Conservation (phyloP, 441 rosid genomes). For the Gossypium davidsonii region DNA sequence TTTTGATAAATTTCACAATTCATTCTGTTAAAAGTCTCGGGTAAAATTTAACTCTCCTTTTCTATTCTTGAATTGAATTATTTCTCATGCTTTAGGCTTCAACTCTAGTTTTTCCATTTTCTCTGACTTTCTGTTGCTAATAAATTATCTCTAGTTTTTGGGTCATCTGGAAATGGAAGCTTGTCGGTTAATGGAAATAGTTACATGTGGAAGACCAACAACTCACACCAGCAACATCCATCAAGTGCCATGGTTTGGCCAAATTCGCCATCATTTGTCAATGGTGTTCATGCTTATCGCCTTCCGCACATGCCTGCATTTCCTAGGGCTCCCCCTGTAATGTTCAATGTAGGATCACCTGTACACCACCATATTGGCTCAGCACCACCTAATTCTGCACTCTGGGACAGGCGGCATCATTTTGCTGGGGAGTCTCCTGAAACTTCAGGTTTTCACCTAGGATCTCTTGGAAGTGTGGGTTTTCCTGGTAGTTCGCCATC, state of each 20-base stretch:
- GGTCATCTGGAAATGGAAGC: constrained; percentile 57
- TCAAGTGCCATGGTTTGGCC: constrained; percentile 58
- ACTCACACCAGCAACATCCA: constrained; percentile 42
- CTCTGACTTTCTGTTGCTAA: constrained; percentile 15
- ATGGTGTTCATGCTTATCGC: constrained; percentile 41
- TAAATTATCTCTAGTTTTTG: constrained; percentile 41
- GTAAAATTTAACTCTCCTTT: not conserved
- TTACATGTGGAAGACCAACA: constrained; percentile 46
- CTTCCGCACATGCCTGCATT: constrained; percentile 40
- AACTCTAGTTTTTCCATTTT: not conserved
- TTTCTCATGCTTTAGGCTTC: not conserved
- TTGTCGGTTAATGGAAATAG: constrained; percentile 39
- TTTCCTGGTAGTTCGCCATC: constrained; percentile 45
- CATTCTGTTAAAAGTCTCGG: not conserved
- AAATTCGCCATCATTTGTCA: constrained; percentile 45
- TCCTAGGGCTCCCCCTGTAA: constrained; percentile 46
- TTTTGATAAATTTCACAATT: constrained; percentile 23
- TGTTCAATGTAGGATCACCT: constrained; percentile 49
- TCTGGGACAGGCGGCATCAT: constrained; percentile 57
- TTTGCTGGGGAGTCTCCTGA: constrained; percentile 54
- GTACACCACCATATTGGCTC: constrained; percentile 66
- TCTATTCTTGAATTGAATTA: not conserved
- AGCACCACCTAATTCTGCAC: constrained; percentile 54
- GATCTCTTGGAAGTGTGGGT: constrained; percentile 55
- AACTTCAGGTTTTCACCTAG: constrained; percentile 50